phyloP scores from a whole-genome alignment of 352 stramenopile species.

The Phytophthora fragariaefolia region DNA sequence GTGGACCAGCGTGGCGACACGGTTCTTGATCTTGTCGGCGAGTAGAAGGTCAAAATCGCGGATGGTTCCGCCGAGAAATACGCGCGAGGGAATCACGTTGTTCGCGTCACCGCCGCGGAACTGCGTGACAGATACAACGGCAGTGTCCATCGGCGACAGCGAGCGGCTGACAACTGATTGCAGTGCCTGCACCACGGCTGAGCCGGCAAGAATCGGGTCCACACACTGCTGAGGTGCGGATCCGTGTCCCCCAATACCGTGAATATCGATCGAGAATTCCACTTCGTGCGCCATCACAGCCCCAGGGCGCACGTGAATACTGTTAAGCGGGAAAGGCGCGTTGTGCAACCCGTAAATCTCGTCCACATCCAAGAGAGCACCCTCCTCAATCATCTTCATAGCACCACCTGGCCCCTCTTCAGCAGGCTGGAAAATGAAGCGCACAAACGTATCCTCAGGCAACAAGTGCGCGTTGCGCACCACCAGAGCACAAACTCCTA shows the following conservation, averaged over 20 bases:
- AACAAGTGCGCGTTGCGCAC: conserved; percentile 75
- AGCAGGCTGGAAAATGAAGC: conserved; percentile 96
- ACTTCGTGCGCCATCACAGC: conserved; percentile 93
- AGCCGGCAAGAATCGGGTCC: conserved; percentile 92
- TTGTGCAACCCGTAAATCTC: conserved; percentile 96
- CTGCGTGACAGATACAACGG: conserved; percentile 92
- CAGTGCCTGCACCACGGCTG: conserved; percentile 91
- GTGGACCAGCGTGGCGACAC: conserved; percentile 86
- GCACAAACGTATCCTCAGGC: conserved; percentile 80
- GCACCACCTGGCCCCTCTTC: conserved; percentile 93
- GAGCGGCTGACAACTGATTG: conserved; percentile 94
- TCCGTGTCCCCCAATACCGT: conserved; percentile 94
- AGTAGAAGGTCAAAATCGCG: conserved; percentile 91
- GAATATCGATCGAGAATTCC: conserved; percentile 93
- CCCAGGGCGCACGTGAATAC: conserved; percentile 87
- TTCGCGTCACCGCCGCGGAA: conserved; percentile 93
- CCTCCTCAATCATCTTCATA: conserved; percentile 94
- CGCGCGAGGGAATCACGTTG: conserved; percentile 94
- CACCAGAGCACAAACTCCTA: conserved; percentile 89
- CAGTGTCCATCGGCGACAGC: conserved; percentile 91
- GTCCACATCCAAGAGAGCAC: conserved; percentile 85
- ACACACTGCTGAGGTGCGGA: conserved; percentile 92
- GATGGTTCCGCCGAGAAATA: conserved; percentile 91
- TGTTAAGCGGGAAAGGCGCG: conserved; percentile 89
- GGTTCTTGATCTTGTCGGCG: conserved; percentile 81